Evolutionary conservation across 257 asterid species (phyloP).

Genomic region (Ehretia macrophylla): DNA sequence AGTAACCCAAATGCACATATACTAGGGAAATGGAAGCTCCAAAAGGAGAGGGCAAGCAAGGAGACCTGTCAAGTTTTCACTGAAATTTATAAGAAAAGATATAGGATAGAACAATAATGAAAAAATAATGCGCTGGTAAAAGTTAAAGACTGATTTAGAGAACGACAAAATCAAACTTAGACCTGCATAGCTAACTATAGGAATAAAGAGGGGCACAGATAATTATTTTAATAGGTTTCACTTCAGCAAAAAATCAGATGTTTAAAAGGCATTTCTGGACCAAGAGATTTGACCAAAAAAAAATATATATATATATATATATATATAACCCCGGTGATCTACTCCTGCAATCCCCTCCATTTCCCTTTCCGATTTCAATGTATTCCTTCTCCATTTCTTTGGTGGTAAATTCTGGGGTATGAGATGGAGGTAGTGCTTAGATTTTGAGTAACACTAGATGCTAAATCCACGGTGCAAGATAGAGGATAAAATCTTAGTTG

Average conservation of each 20-base stretch:
- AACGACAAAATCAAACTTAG: background rate
- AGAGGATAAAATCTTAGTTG: background rate
- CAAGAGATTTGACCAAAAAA: too few species aligned
- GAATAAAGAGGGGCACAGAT: too few species aligned
- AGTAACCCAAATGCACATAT: constrained; percentile 95
- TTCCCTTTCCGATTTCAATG: too few species aligned
- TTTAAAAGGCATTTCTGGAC: too few species aligned
- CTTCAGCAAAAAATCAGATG: too few species aligned
- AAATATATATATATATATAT: too few species aligned
- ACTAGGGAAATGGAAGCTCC: constrained; percentile 99
- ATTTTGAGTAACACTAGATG: background rate
- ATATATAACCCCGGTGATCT: too few species aligned
- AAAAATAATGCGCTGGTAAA: background rate
- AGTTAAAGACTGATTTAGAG: too few species aligned
- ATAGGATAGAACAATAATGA: constrained; percentile 5
- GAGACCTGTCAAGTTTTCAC: constrained; percentile 71
- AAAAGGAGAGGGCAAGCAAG: constrained; percentile 79
- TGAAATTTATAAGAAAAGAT: constrained; percentile 39
- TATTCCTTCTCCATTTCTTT: background rate
- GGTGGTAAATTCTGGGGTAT: background rate
- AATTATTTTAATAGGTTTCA: too few species aligned
- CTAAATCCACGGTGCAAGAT: background rate
- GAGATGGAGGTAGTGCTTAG: background rate
- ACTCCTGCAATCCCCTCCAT: too few species aligned
- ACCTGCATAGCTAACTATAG: too few species aligned